Evolutionary conservation across 257 asterid genomes (phyloP).

Genomic region (Mentha longifolia): DNA sequence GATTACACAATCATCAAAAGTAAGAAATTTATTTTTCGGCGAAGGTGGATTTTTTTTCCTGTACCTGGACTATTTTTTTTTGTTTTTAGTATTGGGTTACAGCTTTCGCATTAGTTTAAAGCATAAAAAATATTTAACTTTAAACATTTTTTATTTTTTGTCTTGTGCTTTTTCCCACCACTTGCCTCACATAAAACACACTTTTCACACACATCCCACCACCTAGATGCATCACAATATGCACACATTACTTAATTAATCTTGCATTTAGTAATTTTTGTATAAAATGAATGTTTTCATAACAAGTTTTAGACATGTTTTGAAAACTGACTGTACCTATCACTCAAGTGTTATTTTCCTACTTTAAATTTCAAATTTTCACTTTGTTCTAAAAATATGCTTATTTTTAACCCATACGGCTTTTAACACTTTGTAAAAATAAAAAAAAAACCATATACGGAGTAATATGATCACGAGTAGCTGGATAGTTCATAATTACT

Average conservation of each 20-base stretch:
- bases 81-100: constrained; percentile 20
- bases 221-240: background rate
- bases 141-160: constrained; percentile 3
- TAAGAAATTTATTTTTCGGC: constrained; percentile 12
- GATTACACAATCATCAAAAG: constrained; percentile 25
- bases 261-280: background rate
- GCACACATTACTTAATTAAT: background rate
- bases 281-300: too few relatives aligned
- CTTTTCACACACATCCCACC: background rate
- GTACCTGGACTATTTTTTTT: background rate
- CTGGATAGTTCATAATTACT: too few relatives aligned
- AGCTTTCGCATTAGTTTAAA: constrained; percentile 27
- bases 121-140: constrained; percentile 8
- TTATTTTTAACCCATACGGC: background rate
- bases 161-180: constrained; percentile 25
- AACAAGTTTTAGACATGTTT: background rate
- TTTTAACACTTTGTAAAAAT: background rate
- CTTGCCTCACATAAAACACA: background rate
- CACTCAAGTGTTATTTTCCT: too few relatives aligned
- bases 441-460: too few relatives aligned
- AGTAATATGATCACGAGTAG: too few relatives aligned
- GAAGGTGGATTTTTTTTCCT: constrained; percentile 5
- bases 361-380: background rate
- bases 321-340: background rate
- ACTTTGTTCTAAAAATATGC: background rate